Base-by-base conservation (phyloP, 2,329 filamentous ascomycete genomes). In the Paracoccidioides brasiliensis region DNA sequence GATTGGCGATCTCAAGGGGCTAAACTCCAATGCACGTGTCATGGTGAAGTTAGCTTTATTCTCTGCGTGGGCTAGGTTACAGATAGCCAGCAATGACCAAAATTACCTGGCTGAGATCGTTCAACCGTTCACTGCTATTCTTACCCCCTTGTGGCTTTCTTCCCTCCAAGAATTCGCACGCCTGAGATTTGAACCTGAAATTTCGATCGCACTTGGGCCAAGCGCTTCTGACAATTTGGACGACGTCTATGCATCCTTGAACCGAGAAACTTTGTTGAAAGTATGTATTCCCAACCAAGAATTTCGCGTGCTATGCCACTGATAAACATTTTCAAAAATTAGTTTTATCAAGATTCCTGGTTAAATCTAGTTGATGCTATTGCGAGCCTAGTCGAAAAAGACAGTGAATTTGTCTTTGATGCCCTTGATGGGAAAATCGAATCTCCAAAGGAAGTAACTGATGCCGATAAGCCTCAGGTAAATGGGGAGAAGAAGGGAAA, bases 11-110 rank as follows among this genome's bases (percentile, higher is more conserved):
- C 77, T 98, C 5, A 89, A 88, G 70, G 89, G 88, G 0, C 80
- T 98, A 15, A 96, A 90, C 67, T 90, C 91, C 1, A 98, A 98
- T 68, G 91, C 93, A 0, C 88, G 94, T 66, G 89, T 96, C 51
- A 98, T 98, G 93, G 89, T 98, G 55, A 95, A 95, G 70, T 93
- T 97, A 81, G 86, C 93, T 0, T 86, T 98, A 1, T 95, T 95
- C 69, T 93, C 91, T 1, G 93, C 91, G 0, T 98, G 93, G 93
- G 94, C 93, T 3, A 89, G 96, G 67, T 78, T 98, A 37, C 93
- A 98, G 71, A 90, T 98, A 59, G 90, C 93, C 32, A 97, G 91
- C 71, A 83, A 83, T 4, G 91, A 97, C 66, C 91, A 97, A 63
- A 83, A 82, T 53, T 97, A 98, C 66, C 77, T 98, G 14, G 80